phyloP scores from a whole-genome alignment of 2,329 filamentous ascomycete species.

The Aspergillus sp. region DNA sequence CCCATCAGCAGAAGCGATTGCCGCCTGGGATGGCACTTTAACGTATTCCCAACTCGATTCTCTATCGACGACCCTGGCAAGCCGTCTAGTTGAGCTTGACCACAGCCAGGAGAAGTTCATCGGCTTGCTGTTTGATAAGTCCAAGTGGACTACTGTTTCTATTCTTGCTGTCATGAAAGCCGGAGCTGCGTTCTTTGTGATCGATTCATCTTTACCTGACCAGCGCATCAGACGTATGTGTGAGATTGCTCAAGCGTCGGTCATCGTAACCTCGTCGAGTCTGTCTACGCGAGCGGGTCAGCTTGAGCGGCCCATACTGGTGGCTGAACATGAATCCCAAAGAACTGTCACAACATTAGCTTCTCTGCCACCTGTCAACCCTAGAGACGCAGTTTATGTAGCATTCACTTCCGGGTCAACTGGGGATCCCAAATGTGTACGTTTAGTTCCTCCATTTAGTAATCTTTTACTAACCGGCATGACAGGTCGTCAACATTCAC shows the following conservation, averaged over 20 bases:
- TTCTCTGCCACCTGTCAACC: background rate
- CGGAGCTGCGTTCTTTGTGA: background rate
- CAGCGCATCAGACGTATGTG: background rate
- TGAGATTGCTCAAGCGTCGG: background rate
- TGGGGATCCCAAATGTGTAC: background rate
- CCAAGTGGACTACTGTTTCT: background rate
- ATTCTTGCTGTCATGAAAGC: background rate
- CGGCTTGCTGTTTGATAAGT: background rate
- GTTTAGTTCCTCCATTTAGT: too few species aligned
- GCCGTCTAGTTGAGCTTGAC: background rate
- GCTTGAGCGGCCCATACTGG: background rate
- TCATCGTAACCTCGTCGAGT: background rate
- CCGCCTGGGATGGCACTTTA: background rate
- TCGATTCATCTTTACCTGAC: background rate
- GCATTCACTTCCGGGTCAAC: background rate
- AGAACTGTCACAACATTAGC: background rate
- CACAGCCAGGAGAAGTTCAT: background rate
- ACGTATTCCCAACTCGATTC: background rate
- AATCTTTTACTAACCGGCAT: too few species aligned
- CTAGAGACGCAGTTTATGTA: background rate
- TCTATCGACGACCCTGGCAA: background rate
- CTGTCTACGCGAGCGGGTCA: background rate
- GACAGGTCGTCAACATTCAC: background rate
- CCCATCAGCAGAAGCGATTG: background rate
- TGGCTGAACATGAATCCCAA: background rate